Base-by-base conservation (phyloP, 2,329 filamentous ascomycete species). In the Rosellinia necatrix region DNA sequence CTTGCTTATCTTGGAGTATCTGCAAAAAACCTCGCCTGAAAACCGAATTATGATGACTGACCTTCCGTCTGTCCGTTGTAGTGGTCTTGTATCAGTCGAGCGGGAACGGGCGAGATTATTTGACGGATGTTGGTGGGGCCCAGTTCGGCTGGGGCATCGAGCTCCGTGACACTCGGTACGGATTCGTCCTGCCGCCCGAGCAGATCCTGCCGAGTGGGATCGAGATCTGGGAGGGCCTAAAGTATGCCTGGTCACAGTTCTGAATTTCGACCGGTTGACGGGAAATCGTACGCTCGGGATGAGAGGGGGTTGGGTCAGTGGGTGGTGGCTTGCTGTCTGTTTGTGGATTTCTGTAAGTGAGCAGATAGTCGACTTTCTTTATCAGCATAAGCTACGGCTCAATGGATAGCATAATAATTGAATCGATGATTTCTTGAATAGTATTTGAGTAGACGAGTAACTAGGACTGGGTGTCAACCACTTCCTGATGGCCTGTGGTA, bases 61-160 rank as follows among this genome's bases (percentile, higher is more conserved):
- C 35, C 5, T 15, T 3, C 9, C 2, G 19, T 22, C 9, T 29
- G n/a, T n/a, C n/a, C 19, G 6, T 10, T 6, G 12, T 13, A 59
- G 57, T 65, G 30, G 63, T 68, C 3, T 15, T 68, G 19, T 68
- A 68, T 41, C 66, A 68, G 35, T 67, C 65, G 3, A 67, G 63
- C 38, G 66, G 66, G 0, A 66, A 66, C 25, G 66, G 65, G 4
- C 57, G 66, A 19, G 66, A 68, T 15, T 68, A 66, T 21, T 53
- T 68, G 56, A 68, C 66, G 1, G 65, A 68, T 12, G 65, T 65
- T 13, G 66, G 58, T 15, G 61, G 62, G 32, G 63, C 66, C 1
- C 71, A 76, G 43, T 74, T 72, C 7, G 73, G 74, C 2, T 76
- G 73, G 66, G 74, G 73, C 2, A 71, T 76, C 12, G 74, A 76